Evolutionary conservation across 2,329 filamentous ascomycete genomes (phyloP), one percentile per base, ranked within the genome.

Genomic region (Claviceps quebecensis): DNA sequence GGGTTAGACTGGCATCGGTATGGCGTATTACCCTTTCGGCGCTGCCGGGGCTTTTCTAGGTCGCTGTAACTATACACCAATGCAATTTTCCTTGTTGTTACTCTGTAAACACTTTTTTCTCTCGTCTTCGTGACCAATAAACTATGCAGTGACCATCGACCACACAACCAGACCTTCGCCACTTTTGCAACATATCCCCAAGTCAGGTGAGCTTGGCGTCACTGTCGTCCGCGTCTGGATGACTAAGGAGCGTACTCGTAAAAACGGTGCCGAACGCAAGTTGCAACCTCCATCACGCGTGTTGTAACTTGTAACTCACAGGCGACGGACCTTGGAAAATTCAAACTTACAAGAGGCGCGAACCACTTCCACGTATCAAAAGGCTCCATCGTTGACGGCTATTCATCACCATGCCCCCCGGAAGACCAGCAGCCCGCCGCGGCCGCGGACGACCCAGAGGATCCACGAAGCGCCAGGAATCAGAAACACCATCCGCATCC

Each of bases 61-160:
- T 74, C 75, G 74, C 72, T 80, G 76, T 80, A 80, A 78, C 78
- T 78, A 78, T 77, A 76, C 68, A 73, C 69, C 69, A 72, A 73
- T 68, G 74, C 74, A 75, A 76, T 74, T 76, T 73, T 71, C 69
- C 64, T 68, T 69, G 38, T 64, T 58, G 64, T 61, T 58, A 51
- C 50, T 52, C 11, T 46, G 41, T 34, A 23, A 44, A 37, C 6
- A 17, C 39, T 47, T 22, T 14, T 26, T 19, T 17, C 19, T 22
- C 5, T 17, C 36, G 5, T 19, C 5, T 2, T 22, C 3, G 26
- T 38, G 2, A 17, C n/a, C 37, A 5, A 47, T 11, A 34, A 44
- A 26, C 0, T 16, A 29, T 11, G 29, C 4, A 0, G 29, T 34
- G 29, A 0, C 9, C 26, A 29, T 7, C 8, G 26, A 6, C 26